Evolutionary conservation across 371 early-diverging fungal genomes (phyloP).

Genomic region (Haplosporangium sp.): DNA sequence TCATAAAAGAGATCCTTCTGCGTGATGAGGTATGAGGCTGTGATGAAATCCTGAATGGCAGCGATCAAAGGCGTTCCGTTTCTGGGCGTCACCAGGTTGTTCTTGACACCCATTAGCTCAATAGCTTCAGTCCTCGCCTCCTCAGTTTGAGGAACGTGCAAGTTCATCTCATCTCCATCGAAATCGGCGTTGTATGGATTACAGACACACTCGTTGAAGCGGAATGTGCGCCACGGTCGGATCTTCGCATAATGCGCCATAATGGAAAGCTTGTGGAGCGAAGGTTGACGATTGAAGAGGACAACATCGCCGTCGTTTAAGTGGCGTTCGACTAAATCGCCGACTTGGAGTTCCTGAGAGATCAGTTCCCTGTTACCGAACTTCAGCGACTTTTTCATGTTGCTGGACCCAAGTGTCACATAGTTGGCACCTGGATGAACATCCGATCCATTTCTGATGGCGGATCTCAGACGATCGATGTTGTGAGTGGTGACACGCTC

Average conservation of each 20-base stretch:
- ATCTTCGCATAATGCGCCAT: conserved; percentile 98
- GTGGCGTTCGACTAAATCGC: conserved; percentile 99
- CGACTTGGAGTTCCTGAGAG: conserved; percentile 83
- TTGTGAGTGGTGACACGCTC: conserved; percentile 95
- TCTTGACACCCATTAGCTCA: conserved; percentile 97
- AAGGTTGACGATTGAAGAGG: conserved; percentile 99
- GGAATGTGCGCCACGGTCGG: conserved; percentile 97
- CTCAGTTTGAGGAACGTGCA: conserved; percentile 99
- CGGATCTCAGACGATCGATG: conserved; percentile 81
- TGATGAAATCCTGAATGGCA: conserved; percentile 99
- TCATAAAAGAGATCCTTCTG: conserved; percentile 95
- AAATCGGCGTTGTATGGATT: conserved; percentile 99
- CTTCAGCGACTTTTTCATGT: conserved; percentile 75
- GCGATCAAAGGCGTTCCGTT: conserved; percentile 99
- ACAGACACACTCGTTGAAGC: conserved; percentile 99
- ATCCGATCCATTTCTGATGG: conserved; percentile 92
- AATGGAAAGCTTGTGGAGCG: conserved; percentile 98
- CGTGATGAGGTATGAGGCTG: conserved; percentile 94
- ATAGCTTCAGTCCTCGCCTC: conserved; percentile 99
- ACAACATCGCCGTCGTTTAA: conserved; percentile 97
- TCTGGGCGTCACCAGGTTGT: conserved; percentile 98
- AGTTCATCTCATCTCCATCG: conserved; percentile 99
- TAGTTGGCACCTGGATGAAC: conserved; percentile 98
- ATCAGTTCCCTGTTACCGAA: conserved; percentile 78
- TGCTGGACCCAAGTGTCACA: conserved; percentile 65